Evolutionary conservation across 345 rosid genomes (phyloP), one percentile per base, ranked within the genome.

Genomic region (Hibiscus syriacus): DNA sequence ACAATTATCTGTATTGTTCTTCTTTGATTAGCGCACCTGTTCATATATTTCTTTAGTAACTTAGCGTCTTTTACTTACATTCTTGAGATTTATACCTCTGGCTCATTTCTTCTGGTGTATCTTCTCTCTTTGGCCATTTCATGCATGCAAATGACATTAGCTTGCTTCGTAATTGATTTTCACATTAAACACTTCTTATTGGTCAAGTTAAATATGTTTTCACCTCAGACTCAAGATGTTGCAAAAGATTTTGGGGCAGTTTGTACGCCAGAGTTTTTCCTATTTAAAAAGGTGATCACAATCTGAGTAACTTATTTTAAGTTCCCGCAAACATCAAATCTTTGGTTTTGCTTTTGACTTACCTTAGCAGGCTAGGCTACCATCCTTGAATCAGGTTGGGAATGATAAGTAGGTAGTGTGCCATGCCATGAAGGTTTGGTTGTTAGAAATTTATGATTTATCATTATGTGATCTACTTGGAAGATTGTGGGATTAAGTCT

Each of bases 241-340:
- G 90, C 97, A 50, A 79, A 65, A 58, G 93, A 83, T 52, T 90
- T 90, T 77, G 84, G 88, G 67, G 97, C n/a, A n/a, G n/a, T n/a
- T n/a, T n/a, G n/a, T n/a, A n/a, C n/a, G n/a, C n/a, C n/a, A n/a
- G n/a, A n/a, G n/a, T n/a, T n/a, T n/a, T n/a, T n/a, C n/a, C n/a
- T n/a, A n/a, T n/a, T n/a, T n/a, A n/a, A n/a, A n/a, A 92, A 85
- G 97, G 98, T 90, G 72, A 38, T 32, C 26, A 23, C 19, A 39
- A 13, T 19, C 46, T 27, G 22, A 48, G 4, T 48, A 70, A 6
- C 50, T 41, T 60, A 29, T 2, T 65, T 68, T 62, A 54, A 19
- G 60, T 52, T 23, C 25, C 55, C 10, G 12, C 11, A 10, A 62
- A 45, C 8, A 65, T 26, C 30, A 26, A 48, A 27, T 20, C 5